Evolutionary conservation across 441 rosid genomes (phyloP), one percentile per base, ranked within the genome.

Genomic region (Erysimum pusillum): DNA sequence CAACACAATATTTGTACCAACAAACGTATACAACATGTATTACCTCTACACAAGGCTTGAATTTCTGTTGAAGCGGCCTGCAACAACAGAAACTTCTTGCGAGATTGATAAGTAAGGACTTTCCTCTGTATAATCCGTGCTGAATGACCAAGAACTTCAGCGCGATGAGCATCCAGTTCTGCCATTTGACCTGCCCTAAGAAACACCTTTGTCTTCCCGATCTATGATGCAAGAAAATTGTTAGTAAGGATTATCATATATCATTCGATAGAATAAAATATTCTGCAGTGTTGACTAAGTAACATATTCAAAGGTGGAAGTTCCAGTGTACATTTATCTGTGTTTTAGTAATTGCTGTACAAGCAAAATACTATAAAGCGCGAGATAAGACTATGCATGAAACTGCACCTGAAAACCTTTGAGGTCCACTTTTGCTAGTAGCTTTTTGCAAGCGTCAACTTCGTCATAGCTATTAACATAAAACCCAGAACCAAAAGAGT

Each of bases 171-270:
- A 90, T 96, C 98, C 63, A 96, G 83, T 80, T 96, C 99, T 77
- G 99, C 99, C 98, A 94, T 96, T 79, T 92, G 98, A 76, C 98
- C 99, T 45, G 99, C 97, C 81, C 99, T 88, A 42, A 96, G 93
- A 80, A 96, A 96, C 64, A 96, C 87, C 79, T 96, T 94, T 59
- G 98, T 92, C 81, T 91, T 92, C 73, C 98, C 99, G 73, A 94
- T 78, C 98, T 96, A 82, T 75, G 66, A 73, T n/a, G n/a, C n/a
- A n/a, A n/a, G n/a, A n/a, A n/a, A n/a, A n/a, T n/a, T n/a, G n/a
- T n/a, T n/a, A n/a, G n/a, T n/a, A n/a, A n/a, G n/a, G n/a, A n/a
- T n/a, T n/a, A n/a, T n/a, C n/a, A n/a, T n/a, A n/a, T n/a, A n/a
- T n/a, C n/a, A n/a, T n/a, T n/a, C n/a, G n/a, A n/a, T n/a, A n/a